Percentiles rank a stretch among this genome's conserved stretches.
phyloP scores from a whole-genome alignment of 2,329 filamentous ascomycete species.

The Pseudocercospora ulei region DNA sequence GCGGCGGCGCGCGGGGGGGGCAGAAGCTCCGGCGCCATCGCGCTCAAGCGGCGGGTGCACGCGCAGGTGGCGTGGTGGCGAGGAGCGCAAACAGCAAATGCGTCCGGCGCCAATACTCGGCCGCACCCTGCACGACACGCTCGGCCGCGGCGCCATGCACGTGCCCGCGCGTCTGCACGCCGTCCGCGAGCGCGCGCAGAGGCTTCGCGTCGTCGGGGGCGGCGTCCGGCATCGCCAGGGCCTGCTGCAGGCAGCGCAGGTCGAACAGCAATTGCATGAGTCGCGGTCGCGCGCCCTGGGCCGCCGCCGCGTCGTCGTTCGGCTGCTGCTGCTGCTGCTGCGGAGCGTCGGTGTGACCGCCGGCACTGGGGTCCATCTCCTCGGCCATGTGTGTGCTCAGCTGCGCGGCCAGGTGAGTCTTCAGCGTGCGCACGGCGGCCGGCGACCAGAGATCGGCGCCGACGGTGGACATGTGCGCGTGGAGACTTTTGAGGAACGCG shows the following conservation, averaged over 20 bases:
- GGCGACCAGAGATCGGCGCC: slow-evolving; percentile 77
- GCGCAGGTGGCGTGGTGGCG: slow-evolving; percentile 32
- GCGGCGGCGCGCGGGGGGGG: no score
- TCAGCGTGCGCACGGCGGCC: slow-evolving; percentile 54
- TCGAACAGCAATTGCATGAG: slow-evolving; percentile 40
- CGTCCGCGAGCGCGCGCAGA: slow-evolving; percentile 30
- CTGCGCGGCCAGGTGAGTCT: slow-evolving; percentile 46
- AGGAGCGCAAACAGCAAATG: slow-evolving; percentile 72
- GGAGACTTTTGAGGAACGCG: slow-evolving; percentile 57
- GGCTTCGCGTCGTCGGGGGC: background rate
- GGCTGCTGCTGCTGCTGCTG: no score
- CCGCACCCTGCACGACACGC: slow-evolving; percentile 52
- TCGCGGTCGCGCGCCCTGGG: slow-evolving; percentile 13
- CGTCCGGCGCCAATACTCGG: slow-evolving; percentile 75
- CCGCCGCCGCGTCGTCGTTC: slow-evolving; percentile 18
- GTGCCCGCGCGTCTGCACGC: slow-evolving; percentile 42
- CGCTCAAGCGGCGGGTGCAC: no score
- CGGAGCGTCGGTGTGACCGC: slow-evolving; percentile 11
- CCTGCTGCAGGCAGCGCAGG: slow-evolving; percentile 36
- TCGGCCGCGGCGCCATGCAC: slow-evolving; percentile 44
- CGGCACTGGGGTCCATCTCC: slow-evolving; percentile 16
- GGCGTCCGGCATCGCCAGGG: slow-evolving; percentile 17
- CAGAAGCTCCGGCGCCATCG: no score
- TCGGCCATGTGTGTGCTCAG: slow-evolving; percentile 42
- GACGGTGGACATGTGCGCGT: slow-evolving; percentile 55